Evolutionary conservation across 1,284 basidiomycete genomes (phyloP).

Genomic region (Coriolopsis trogii): DNA sequence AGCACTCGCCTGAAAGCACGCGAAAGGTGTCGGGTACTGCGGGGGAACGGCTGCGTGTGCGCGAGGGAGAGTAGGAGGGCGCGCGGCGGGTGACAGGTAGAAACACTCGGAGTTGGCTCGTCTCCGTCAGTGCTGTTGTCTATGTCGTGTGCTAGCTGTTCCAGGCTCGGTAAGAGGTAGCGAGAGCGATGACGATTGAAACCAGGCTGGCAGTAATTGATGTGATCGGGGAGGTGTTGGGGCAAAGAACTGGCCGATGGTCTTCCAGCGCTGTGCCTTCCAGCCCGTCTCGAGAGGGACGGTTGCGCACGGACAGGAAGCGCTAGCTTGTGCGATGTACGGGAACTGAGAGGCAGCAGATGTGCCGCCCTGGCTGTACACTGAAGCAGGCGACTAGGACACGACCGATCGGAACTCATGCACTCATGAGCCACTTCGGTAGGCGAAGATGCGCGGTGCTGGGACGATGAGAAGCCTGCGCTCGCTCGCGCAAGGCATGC

Average conservation of each 20-base stretch:
- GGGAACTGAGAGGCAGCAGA: not conserved
- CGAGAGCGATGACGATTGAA: not conserved
- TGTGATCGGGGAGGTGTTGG: not conserved
- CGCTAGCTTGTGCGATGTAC: not conserved
- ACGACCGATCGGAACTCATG: too few relatives aligned
- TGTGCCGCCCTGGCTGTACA: constrained; percentile 6
- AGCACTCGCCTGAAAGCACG: too few relatives aligned
- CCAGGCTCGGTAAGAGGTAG: not conserved
- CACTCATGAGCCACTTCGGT: not conserved
- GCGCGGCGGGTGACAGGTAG: not conserved
- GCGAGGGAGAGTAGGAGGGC: not conserved
- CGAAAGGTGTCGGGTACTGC: not conserved
- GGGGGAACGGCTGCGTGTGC: not conserved
- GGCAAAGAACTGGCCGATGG: not conserved
- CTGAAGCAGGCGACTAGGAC: constrained; percentile 9
- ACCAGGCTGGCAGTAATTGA: not conserved
- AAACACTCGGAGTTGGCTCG: too few relatives aligned
- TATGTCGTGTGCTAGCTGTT: not conserved
- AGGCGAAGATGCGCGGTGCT: not conserved
- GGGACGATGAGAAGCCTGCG: too few relatives aligned
- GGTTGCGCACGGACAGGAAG: too few relatives aligned
- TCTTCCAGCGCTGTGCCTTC: not conserved
- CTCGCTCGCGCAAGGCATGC: constrained; percentile 4
- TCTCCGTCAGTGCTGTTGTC: not conserved
- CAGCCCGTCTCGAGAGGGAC: not conserved